These are phyloP conservation scores for Thermoascus crustaceus DNA, from an alignment of 2,329 filamentous ascomycete species.

Conservation along the genomic window DNA sequence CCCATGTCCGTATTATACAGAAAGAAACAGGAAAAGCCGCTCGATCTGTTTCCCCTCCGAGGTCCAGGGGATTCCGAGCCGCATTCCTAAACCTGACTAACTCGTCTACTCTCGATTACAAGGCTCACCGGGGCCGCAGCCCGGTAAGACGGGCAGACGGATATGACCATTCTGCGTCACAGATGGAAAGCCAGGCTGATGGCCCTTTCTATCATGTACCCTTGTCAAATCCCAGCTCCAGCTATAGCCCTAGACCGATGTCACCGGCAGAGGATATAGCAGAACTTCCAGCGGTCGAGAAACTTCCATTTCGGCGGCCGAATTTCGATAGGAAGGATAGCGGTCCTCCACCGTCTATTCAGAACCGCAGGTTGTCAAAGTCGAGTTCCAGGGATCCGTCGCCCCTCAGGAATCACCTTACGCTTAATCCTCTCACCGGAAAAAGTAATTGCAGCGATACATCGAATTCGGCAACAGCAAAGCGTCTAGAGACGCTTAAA, in stretches of 20 bases:
- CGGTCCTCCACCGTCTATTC: conserved; percentile 22
- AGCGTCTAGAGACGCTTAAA: conserved; percentile 14
- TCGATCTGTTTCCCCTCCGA: conserved; percentile 30
- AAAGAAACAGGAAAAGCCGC: conserved; percentile 20
- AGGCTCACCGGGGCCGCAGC: conserved; percentile 3
- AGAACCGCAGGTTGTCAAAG: conserved; percentile 30
- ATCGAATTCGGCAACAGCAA: conserved; percentile 5
- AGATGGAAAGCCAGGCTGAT: not conserved
- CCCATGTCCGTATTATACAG: conserved; percentile 15
- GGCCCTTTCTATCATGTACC: not conserved
- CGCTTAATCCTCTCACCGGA: conserved; percentile 17
- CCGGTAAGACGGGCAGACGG: conserved; percentile 5
- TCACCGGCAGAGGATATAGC: conserved; percentile 6
- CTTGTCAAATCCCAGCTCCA: conserved; percentile 7
- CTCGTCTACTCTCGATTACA: conserved; percentile 12
- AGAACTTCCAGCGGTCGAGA: conserved; percentile 3
- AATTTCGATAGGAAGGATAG: conserved; percentile 7
- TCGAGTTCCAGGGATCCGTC: conserved; percentile 18
- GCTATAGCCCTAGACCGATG: conserved; percentile 6
- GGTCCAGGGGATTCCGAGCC: conserved; percentile 28
- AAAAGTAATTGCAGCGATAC: conserved; percentile 2
- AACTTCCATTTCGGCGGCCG: conserved; percentile 13
- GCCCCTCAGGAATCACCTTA: conserved; percentile 20
- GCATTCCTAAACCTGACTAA: conserved; percentile 29
- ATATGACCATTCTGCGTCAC: not conserved